Conservation (phyloP, 768 basidiomycete genomes). For the Neoboletus subvelutipes region DNA sequence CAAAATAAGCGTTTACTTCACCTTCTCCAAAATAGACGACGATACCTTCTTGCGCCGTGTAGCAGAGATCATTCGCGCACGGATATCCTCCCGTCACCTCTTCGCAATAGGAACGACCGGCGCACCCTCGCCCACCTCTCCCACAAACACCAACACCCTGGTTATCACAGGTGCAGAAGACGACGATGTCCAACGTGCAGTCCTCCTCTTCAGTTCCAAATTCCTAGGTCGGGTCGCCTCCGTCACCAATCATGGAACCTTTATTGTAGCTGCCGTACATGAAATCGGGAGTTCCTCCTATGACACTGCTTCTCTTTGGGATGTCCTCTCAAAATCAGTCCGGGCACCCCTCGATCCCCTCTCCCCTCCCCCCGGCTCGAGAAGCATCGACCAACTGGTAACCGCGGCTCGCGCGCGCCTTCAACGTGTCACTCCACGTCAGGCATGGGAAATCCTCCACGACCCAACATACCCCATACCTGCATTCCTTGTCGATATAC, state of each 20-base stretch:
- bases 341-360: conserved; percentile 59
- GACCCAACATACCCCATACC: conserved; percentile 54
- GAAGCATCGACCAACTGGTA: conserved; percentile 57
- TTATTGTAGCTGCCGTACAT: conserved; percentile 48
- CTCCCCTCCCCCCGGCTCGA: conserved; percentile 62
- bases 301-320: conserved; percentile 68
- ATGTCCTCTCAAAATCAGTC: conserved; percentile 64
- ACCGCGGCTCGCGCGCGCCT: conserved; percentile 58
- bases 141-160: conserved; percentile 41
- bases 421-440: conserved; percentile 56
- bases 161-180: conserved; percentile 58
- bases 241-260: conserved; percentile 35
- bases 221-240: conserved; percentile 60
- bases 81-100: conserved; percentile 45
- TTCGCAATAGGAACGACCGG: conserved; percentile 56
- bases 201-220: conserved; percentile 63
- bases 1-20: conserved; percentile 58
- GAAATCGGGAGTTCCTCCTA: conserved; percentile 54
- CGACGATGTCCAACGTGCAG: conserved; percentile 62
- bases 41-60: conserved; percentile 56
- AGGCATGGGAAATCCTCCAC: conserved; percentile 62
- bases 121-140: conserved; percentile 28
- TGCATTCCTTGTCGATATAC: conserved; percentile 76
- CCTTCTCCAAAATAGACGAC: conserved; percentile 57
- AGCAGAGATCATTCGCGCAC: conserved; percentile 45